phyloP scores from a whole-genome alignment of 1,284 basidiomycete species.

The Sanghuangporus weigelae region DNA sequence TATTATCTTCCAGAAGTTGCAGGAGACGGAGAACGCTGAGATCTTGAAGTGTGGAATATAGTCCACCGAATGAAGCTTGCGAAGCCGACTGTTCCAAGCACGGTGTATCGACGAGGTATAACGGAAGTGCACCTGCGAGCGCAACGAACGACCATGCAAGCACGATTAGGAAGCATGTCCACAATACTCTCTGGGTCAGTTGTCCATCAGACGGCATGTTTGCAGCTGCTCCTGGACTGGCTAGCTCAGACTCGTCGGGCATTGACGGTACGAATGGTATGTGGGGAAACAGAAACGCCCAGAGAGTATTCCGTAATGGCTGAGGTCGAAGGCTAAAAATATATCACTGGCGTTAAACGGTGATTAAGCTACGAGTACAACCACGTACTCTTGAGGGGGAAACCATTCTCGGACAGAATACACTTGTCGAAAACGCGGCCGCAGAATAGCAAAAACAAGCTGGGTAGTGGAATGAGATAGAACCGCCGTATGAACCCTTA shows the following conservation, averaged over 20 bases:
- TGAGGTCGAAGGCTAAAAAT: conserved; percentile 54
- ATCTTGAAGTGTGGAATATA: conserved; percentile 65
- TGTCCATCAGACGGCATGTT: conserved; percentile 67
- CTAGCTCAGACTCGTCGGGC: conserved; percentile 51
- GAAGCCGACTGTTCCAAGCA: conserved; percentile 54
- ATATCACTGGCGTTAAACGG: background rate
- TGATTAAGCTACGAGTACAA: background rate
- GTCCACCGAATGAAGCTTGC: conserved; percentile 45
- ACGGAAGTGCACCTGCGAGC: conserved; percentile 59
- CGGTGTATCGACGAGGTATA: conserved; percentile 64
- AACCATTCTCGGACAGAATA: conserved; percentile 74
- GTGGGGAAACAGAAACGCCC: conserved; percentile 64
- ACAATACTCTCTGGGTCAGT: conserved; percentile 61
- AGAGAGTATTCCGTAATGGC: conserved; percentile 49
- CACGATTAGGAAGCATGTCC: conserved; percentile 57
- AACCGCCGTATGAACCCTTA: background rate
- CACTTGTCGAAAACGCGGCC: conserved; percentile 63
- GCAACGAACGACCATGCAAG: conserved; percentile 63
- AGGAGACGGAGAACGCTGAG: conserved; percentile 69
- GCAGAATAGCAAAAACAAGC: conserved; percentile 60
- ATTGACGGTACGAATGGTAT: conserved; percentile 61
- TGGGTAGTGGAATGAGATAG: conserved; percentile 24
- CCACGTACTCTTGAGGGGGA: conserved; percentile 56
- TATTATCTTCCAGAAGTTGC: conserved; percentile 50
- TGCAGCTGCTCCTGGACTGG: conserved; percentile 35